phyloP scores from a whole-genome alignment of 2,329 filamentous ascomycete genomes.

The Thielaviopsis euricoi region DNA sequence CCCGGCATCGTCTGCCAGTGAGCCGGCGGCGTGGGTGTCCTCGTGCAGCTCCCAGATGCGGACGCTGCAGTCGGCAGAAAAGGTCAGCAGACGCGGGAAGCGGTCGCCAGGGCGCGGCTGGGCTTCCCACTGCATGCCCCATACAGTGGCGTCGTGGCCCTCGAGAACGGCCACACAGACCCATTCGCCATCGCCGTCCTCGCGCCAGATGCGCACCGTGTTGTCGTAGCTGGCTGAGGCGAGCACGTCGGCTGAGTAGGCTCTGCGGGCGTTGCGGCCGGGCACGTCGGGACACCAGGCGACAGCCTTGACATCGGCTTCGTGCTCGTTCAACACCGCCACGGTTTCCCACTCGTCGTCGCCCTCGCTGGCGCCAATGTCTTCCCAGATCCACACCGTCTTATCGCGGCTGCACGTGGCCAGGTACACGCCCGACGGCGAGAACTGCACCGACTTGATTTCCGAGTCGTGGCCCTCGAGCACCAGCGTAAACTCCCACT shows the following conservation, averaged over 20 bases:
- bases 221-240: constrained; percentile 92
- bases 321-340: constrained; percentile 85
- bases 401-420: constrained; percentile 90
- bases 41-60: constrained; percentile 59
- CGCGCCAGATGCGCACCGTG: constrained; percentile 72
- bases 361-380: constrained; percentile 53
- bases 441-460: constrained; percentile 67
- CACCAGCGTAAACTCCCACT: constrained; percentile 85
- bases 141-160: constrained; percentile 75
- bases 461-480: constrained; percentile 92
- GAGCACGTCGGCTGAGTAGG: constrained; percentile 52
- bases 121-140: constrained; percentile 63
- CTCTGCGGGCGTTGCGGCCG: constrained; percentile 27
- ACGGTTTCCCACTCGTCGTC: constrained; percentile 97
- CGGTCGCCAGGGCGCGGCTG: constrained; percentile 21
- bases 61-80: constrained; percentile 67
- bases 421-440: constrained; percentile 57
- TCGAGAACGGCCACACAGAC: constrained; percentile 68
- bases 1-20: constrained; percentile 17
- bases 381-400: constrained; percentile 97
- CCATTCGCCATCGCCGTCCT: constrained; percentile 84
- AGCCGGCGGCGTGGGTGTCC: constrained; percentile 30
- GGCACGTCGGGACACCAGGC: constrained; percentile 68
- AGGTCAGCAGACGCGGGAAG: constrained; percentile 57
- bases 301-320: constrained; percentile 87